These are phyloP conservation scores for Alternaria arbusti DNA, from an alignment of 2,329 filamentous ascomycete genomes.

Conservation along the genomic window DNA sequence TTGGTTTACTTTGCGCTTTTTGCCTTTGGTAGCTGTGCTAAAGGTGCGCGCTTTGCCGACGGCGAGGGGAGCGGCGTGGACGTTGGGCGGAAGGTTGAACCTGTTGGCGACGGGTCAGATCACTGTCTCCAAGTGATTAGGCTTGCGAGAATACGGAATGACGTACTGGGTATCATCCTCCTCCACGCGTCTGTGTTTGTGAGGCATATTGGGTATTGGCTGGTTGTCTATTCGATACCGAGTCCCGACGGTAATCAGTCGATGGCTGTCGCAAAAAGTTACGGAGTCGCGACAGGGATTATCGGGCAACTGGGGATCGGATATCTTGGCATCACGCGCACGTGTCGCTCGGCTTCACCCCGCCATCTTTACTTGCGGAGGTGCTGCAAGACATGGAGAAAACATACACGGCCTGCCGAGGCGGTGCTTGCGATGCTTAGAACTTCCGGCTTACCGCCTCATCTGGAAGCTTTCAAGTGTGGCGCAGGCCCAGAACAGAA, in stretches of 20 bases:
- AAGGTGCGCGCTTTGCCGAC: conserved; percentile 54
- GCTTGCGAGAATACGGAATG: neutral
- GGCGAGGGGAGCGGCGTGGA: conserved; percentile 65
- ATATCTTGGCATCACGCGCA: neutral
- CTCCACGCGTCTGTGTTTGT: conserved; percentile 79
- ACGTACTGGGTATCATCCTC: conserved; percentile 48
- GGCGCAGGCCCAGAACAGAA: neutral
- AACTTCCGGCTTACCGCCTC: neutral
- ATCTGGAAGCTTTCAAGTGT: neutral
- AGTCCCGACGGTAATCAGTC: neutral
- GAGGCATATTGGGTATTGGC: conserved; percentile 67
- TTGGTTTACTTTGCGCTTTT: conserved; percentile 51
- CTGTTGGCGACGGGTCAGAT: conserved; percentile 53
- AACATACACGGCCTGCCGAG: neutral
- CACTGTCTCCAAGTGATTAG: neutral
- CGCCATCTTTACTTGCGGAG: neutral
- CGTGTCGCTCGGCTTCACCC: conserved; percentile 3
- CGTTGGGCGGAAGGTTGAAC: conserved; percentile 67
- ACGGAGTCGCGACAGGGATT: conserved; percentile 9
- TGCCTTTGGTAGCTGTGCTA: conserved; percentile 39
- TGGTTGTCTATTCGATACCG: neutral
- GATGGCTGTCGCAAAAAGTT: conserved; percentile 15
- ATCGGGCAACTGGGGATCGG: neutral
- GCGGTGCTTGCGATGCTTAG: neutral
- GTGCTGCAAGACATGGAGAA: neutral